phyloP scores from a whole-genome alignment of 331 rosid species.

The Rosa hybrid region DNA sequence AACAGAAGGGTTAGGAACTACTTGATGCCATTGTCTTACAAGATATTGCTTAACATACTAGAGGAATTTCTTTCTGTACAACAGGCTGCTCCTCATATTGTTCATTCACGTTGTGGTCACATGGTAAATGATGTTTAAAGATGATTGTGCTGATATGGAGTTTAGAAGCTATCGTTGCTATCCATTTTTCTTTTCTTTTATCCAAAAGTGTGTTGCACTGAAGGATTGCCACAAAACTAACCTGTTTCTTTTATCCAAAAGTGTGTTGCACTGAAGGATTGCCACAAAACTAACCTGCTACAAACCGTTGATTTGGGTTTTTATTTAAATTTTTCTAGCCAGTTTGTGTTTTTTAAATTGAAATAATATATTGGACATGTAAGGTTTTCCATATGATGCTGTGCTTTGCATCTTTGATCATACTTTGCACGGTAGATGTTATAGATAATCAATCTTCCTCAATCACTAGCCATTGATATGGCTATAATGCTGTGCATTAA shows the following conservation, averaged over 20 bases:
- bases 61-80: neutral
- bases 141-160: neutral
- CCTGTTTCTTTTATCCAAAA: neutral
- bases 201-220: neutral
- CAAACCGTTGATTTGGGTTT: neutral
- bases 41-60: neutral
- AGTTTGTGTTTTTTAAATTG: neutral
- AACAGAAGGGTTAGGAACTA: neutral
- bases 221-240: neutral
- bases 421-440: neutral
- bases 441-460: too few species aligned
- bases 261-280: neutral
- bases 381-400: neutral
- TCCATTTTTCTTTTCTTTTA: neutral
- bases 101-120: neutral
- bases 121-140: neutral
- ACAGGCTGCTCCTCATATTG: neutral
- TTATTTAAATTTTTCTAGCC: neutral
- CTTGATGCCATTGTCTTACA: neutral
- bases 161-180: neutral
- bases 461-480: too few species aligned
- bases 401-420: neutral
- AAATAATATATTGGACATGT: neutral
- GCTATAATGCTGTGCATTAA: too few species aligned
- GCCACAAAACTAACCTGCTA: neutral